phyloP scores from a whole-genome alignment of 2,329 filamentous ascomycete species.

The Remersonia thermophila region DNA sequence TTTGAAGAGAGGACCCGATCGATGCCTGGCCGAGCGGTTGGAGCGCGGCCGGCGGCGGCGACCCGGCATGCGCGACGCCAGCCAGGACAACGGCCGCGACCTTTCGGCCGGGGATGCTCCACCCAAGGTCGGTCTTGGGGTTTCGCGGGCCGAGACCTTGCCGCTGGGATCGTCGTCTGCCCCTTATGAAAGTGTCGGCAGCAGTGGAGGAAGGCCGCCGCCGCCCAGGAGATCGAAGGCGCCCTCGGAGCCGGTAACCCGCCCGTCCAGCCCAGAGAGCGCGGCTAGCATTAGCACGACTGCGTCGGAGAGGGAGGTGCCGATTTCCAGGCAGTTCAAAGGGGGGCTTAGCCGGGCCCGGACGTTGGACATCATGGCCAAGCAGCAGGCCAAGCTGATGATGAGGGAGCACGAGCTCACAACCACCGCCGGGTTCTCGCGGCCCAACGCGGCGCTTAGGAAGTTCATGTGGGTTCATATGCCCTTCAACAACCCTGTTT shows the following conservation, averaged over 20 bases:
- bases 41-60: constrained; percentile 16
- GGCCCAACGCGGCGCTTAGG: constrained; percentile 26
- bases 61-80: constrained; percentile 1
- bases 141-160: no score
- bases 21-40: constrained; percentile 41
- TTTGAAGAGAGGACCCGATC: constrained; percentile 40
- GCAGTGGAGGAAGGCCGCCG: constrained; percentile 17
- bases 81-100: neutral
- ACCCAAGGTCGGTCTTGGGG: no score
- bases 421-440: constrained; percentile 27
- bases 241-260: constrained; percentile 1
- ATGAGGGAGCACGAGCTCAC: constrained; percentile 17
- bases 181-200: no score
- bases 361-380: constrained; percentile 7
- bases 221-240: constrained; percentile 21
- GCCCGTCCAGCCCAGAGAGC: constrained; percentile 21
- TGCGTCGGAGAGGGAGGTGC: constrained; percentile 21
- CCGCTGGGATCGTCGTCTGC: no score
- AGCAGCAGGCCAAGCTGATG: constrained; percentile 12
- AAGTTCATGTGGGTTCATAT: constrained; percentile 48
- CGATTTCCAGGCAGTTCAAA: constrained; percentile 1
- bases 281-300: constrained; percentile 17
- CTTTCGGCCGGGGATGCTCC: neutral
- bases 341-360: constrained; percentile 7
- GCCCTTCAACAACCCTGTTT: constrained; percentile 44